Percentiles rank a stretch among this genome's conserved stretches.
phyloP scores from a whole-genome alignment of 306 rosid genomes.

The Astragalus glycyphyllos region DNA sequence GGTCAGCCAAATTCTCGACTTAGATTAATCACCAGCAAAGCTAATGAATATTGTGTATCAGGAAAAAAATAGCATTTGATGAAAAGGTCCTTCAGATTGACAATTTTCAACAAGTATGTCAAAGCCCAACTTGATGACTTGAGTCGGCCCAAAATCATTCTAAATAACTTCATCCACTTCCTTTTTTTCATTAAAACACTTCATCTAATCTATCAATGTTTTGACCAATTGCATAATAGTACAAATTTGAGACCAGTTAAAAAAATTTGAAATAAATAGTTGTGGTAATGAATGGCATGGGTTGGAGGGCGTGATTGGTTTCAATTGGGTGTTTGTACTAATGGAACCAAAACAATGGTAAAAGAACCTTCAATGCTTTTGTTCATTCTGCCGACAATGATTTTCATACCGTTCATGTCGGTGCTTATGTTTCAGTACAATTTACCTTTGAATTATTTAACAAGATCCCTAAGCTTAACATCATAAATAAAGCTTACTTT shows the following conservation, averaged over 20 bases:
- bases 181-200: background rate
- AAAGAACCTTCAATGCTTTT: slow-evolving; percentile 6
- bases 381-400: slow-evolving; percentile 7
- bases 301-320: background rate
- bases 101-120: slow-evolving; percentile 1
- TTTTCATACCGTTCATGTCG: background rate
- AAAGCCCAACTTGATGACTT: slow-evolving; percentile 18
- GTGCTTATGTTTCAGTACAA: background rate
- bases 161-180: slow-evolving; percentile 3
- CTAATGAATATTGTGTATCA: too few relatives aligned
- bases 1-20: too few relatives aligned
- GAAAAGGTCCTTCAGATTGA: background rate
- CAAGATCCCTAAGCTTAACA: background rate
- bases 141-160: slow-evolving; percentile 8
- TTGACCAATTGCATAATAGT: background rate
- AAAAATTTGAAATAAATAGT: background rate
- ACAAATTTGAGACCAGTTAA: too few relatives aligned
- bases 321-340: background rate
- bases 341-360: background rate
- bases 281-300: background rate
- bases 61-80: background rate
- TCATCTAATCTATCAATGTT: background rate
- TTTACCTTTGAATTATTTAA: background rate
- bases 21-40: too few relatives aligned
- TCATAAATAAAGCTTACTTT: background rate